Base-by-base conservation (phyloP, 441 rosid genomes). In the Pelargonium citronellum region DNA sequence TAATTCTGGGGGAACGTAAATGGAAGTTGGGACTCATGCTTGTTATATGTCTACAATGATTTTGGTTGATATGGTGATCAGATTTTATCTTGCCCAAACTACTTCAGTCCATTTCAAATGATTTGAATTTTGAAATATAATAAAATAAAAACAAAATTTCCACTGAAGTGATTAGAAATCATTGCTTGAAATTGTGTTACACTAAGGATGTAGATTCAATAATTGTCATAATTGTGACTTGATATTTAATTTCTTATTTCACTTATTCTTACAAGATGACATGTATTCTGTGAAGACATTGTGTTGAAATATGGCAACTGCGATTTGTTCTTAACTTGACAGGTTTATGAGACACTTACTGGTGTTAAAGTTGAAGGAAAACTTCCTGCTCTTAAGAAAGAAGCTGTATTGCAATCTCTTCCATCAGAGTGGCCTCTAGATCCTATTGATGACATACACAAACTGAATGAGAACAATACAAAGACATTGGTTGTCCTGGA, bases 401-500 rank as follows among this genome's bases (percentile, higher is more conserved):
- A 87, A 73, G 87, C 24, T 72, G 77, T 83, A 62, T 67, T 95
- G 80, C 83, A 77, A 79, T 83, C 92, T 80, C 91, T 95, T 79
- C 97, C 97, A 67, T 71, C 90, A 41, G 96, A 90, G 78, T 95
- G 99, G 99, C 88, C 91, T 8, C 63, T 72, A 74, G 95, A 95
- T 83, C 95, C 92, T 47, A 83, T 80, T 73, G 87, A 78, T 75
- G 91, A 89, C 72, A 88, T 90, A 73, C 85, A 67, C 64, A 80
- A 67, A 75, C 74, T 95, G 74, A 90, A 89, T 69, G 81, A 73
- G 80, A 85, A 74, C 63, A 89, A 81, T 74, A 82, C 86, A 30
- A 95, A 87, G 79, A 86, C 91, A 12, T 76, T 91, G 81, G 92
- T 91, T 71, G 99, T 95, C 77, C 89, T 95, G 78, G 99, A 95